These are phyloP conservation scores for Ammopiptanthus mongolicus DNA, from an alignment of 306 rosid species.

Conservation along the genomic window DNA sequence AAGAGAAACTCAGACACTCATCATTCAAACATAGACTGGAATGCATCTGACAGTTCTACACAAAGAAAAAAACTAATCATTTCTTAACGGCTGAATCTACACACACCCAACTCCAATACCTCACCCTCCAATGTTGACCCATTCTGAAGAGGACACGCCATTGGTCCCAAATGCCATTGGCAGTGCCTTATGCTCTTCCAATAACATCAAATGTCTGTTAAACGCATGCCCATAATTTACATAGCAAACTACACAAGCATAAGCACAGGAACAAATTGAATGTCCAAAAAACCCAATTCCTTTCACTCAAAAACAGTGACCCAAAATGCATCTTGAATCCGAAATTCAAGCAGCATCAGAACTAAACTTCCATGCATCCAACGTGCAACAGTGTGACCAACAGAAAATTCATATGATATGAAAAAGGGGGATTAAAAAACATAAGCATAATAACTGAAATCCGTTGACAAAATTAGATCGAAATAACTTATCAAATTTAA, in stretches of 20 bases:
- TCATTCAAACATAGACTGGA: too few species aligned
- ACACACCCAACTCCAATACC: too few species aligned
- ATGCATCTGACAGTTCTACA: too few species aligned
- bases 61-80: too few species aligned
- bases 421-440: not conserved
- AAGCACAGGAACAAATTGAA: not conserved
- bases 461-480: not conserved
- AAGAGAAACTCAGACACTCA: too few species aligned
- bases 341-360: too few species aligned
- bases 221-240: not conserved
- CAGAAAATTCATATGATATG: too few species aligned
- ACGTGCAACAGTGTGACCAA: not conserved
- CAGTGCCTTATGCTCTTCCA: not conserved
- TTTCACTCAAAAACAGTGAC: not conserved
- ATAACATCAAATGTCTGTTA: not conserved
- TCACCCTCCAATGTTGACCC: not conserved
- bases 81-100: too few species aligned
- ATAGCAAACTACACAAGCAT: not conserved
- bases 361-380: too few species aligned
- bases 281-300: too few species aligned
- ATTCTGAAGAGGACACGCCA: not conserved
- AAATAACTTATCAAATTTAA: too few species aligned
- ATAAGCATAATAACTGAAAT: not conserved
- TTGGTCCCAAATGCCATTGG: not conserved
- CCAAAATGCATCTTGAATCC: too few species aligned